Evolutionary conservation across 2,329 filamentous ascomycete species (phyloP).

Genomic region (Cladobotryum mycophilum): DNA sequence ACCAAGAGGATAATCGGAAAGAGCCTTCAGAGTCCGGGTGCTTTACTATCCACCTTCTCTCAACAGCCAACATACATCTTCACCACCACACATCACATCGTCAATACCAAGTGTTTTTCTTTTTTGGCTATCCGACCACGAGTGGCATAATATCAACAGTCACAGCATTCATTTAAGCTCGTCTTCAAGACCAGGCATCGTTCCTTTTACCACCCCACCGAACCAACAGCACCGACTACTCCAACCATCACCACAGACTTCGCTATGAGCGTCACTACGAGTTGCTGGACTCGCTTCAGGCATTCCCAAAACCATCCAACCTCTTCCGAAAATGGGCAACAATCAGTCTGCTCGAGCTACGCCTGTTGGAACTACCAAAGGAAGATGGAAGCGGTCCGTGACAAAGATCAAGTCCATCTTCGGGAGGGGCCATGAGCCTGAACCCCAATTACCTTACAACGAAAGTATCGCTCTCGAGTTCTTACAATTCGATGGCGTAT

Average conservation of each 20-base stretch:
- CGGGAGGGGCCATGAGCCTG: neutral
- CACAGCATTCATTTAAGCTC: neutral
- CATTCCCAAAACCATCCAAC: neutral
- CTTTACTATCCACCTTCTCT: too few relatives aligned
- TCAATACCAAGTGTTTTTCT: neutral
- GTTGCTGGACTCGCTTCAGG: neutral
- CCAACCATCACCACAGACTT: neutral
- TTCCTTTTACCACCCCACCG: too few relatives aligned
- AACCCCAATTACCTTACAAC: neutral
- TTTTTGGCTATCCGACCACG: too few relatives aligned
- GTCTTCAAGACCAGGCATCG: too few relatives aligned
- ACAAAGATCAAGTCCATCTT: neutral
- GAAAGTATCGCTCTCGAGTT: neutral
- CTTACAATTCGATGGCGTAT: too few relatives aligned
- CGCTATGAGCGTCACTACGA: slow-evolving; percentile 12
- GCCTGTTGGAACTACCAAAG: neutral
- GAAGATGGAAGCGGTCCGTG: neutral
- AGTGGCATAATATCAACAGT: neutral
- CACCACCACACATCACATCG: neutral
- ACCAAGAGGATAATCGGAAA: neutral
- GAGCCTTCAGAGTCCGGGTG: neutral
- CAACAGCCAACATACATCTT: too few relatives aligned
- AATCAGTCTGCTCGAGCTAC: neutral
- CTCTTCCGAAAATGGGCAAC: slow-evolving; percentile 1
- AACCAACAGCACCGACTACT: too few relatives aligned